These are phyloP conservation scores for Vitis amurensis DNA, from an alignment of 164 flowering plant species.

Conservation along the genomic window DNA sequence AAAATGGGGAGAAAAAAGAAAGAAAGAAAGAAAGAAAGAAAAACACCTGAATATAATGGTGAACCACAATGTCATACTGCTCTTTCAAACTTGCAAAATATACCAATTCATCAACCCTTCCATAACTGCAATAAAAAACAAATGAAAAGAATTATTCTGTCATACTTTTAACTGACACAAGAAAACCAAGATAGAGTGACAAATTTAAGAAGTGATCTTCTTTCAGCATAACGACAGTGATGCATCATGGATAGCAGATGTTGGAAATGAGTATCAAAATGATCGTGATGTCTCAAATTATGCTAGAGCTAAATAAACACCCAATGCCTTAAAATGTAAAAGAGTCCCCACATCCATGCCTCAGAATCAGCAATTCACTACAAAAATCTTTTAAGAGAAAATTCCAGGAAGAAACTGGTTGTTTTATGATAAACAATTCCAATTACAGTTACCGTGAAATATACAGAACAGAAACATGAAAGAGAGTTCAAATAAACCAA, in stretches of 20 bases:
- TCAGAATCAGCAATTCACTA: not conserved
- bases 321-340: not conserved
- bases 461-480: too few relatives aligned
- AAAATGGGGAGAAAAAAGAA: not conserved
- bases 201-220: not conserved
- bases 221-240: not conserved
- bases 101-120: constrained; percentile 94
- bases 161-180: not conserved
- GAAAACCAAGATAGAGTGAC: not conserved
- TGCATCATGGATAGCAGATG: not conserved
- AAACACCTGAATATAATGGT: constrained; percentile 92
- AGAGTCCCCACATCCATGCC: not conserved
- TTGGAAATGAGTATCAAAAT: not conserved
- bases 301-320: not conserved
- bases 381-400: too few relatives aligned
- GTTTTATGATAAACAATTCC: too few relatives aligned
- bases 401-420: too few relatives aligned
- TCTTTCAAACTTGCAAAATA: constrained; percentile 91
- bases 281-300: too few relatives aligned
- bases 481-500: not conserved
- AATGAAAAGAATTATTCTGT: not conserved
- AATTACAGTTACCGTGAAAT: too few relatives aligned
- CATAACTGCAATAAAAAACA: constrained; percentile 68
- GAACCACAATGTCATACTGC: constrained; percentile 92
- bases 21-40: not conserved